These are phyloP conservation scores for Leccinum solheimii DNA, from an alignment of 1,284 basidiomycete genomes.

Conservation along the genomic window DNA sequence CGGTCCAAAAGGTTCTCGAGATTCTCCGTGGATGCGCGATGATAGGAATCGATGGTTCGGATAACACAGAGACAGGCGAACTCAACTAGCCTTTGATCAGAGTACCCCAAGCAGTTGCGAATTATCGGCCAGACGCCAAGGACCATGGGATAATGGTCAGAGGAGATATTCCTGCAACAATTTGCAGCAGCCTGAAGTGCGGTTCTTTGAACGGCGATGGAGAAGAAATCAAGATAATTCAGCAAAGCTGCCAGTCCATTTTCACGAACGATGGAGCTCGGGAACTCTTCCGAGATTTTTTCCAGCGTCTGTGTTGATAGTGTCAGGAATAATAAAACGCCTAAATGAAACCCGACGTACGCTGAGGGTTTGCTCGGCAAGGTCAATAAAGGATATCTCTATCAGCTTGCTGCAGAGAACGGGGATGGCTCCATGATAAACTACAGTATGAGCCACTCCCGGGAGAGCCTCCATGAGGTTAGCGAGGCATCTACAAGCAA, in stretches of 20 bases:
- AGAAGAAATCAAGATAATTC: slow-evolving; percentile 96
- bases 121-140: slow-evolving; percentile 90
- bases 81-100: slow-evolving; percentile 92
- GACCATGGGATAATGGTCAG: slow-evolving; percentile 87
- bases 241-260: slow-evolving; percentile 88
- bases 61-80: slow-evolving; percentile 92
- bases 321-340: slow-evolving; percentile 20
- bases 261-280: slow-evolving; percentile 91
- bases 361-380: slow-evolving; percentile 94
- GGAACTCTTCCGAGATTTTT: slow-evolving; percentile 96
- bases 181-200: slow-evolving; percentile 96
- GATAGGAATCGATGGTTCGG: slow-evolving; percentile 87
- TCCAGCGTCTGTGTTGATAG: slow-evolving; percentile 76
- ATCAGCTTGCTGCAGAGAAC: slow-evolving; percentile 93
- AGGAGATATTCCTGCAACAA: slow-evolving; percentile 87
- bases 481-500: slow-evolving; percentile 92
- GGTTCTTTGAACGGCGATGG: slow-evolving; percentile 92
- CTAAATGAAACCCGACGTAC: slow-evolving; percentile 53
- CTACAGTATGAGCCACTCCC: slow-evolving; percentile 90
- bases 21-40: slow-evolving; percentile 79
- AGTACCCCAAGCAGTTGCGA: slow-evolving; percentile 85
- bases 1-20: slow-evolving; percentile 83
- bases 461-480: slow-evolving; percentile 97
- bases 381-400: slow-evolving; percentile 94
- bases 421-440: slow-evolving; percentile 93